These are phyloP conservation scores for Pseudocercospora macadamiae DNA, from an alignment of 2,329 filamentous ascomycete genomes.

Conservation along the genomic window DNA sequence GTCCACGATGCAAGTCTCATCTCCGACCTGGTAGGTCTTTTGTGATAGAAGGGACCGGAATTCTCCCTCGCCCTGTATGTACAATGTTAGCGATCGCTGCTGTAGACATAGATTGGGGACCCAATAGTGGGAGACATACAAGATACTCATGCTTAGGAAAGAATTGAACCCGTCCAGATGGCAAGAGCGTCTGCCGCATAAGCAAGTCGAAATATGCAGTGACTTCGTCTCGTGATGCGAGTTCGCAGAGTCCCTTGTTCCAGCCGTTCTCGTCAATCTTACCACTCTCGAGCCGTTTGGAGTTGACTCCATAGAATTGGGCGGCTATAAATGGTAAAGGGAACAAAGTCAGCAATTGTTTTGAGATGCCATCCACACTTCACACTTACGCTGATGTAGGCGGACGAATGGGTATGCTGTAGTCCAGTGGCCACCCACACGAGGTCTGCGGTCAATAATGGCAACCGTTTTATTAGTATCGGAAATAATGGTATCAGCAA, in stretches of 20 bases:
- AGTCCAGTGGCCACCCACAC: conserved; percentile 27
- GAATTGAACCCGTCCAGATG: conserved; percentile 25
- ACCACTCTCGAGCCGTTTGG: conserved; percentile 16
- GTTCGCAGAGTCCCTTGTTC: conserved; percentile 26
- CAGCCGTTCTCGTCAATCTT: conserved; percentile 24
- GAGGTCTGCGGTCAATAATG: conserved; percentile 24
- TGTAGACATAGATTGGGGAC: neutral
- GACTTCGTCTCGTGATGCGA: conserved; percentile 23
- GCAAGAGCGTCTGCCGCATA: conserved; percentile 23
- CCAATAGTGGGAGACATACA: neutral
- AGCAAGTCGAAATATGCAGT: conserved; percentile 23
- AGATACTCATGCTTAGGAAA: conserved; percentile 24
- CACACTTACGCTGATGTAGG: conserved; percentile 29
- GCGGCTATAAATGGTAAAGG: no score
- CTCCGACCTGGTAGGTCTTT: conserved; percentile 13
- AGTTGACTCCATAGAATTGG: conserved; percentile 29
- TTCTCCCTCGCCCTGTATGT: conserved; percentile 9
- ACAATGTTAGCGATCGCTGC: neutral
- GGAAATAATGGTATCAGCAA: conserved; percentile 23
- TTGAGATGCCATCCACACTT: no score
- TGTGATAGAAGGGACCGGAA: conserved; percentile 18
- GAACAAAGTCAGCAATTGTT: no score
- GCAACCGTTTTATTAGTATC: conserved; percentile 14
- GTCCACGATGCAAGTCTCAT: conserved; percentile 23
- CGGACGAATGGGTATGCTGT: conserved; percentile 27